Conservation (phyloP, 2,329 filamentous ascomycete species). For the Aspergillus udagawae region DNA sequence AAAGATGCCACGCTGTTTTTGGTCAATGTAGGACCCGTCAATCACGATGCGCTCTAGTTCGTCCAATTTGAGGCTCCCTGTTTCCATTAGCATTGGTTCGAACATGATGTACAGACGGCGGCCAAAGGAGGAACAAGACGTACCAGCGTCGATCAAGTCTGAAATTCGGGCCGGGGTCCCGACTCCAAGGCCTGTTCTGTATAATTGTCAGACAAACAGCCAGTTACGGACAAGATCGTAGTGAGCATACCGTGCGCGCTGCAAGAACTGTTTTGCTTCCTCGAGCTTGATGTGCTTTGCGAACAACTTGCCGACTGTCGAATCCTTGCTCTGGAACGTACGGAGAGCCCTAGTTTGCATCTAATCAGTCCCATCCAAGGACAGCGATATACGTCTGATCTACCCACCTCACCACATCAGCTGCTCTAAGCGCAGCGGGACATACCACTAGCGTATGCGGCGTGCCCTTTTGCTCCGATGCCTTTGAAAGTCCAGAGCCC, state of each 20-base stretch:
- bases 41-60: constrained; percentile 76
- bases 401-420: constrained; percentile 69
- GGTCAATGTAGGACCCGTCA: constrained; percentile 88
- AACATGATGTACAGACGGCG: constrained; percentile 2
- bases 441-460: constrained; percentile 90
- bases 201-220: constrained; percentile 22
- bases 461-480: constrained; percentile 64
- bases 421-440: constrained; percentile 76
- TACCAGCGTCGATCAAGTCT: constrained; percentile 78
- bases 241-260: constrained; percentile 50
- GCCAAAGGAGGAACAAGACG: constrained; percentile 19
- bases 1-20: constrained; percentile 88
- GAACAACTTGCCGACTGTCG: constrained; percentile 83
- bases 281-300: constrained; percentile 97
- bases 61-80: constrained; percentile 65
- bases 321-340: constrained; percentile 74
- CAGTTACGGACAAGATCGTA: neutral
- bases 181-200: constrained; percentile 76
- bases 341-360: constrained; percentile 59
- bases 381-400: neutral
- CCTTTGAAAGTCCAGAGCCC: constrained; percentile 56
- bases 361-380: neutral
- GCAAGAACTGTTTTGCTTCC: constrained; percentile 74
- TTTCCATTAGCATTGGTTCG: neutral
- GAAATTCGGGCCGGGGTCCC: constrained; percentile 81